Base-by-base conservation (phyloP, 164 flowering plant genomes). In the Aristolochia contorta region DNA sequence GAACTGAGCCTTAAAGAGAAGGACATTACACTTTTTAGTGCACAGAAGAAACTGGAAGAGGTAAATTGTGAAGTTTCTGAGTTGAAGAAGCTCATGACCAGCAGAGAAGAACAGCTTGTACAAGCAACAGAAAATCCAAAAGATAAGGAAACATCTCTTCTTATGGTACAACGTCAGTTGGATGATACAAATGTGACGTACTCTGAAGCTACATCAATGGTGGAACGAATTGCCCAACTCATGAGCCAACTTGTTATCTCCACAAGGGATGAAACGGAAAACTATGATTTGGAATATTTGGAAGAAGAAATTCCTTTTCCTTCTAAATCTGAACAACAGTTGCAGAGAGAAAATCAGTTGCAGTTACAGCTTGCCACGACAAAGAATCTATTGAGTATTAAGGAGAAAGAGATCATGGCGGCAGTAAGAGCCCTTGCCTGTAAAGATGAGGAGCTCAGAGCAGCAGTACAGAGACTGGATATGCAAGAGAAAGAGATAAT, bases 391-490 rank as follows among this genome's bases (percentile, higher is more conserved):
- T 74, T 89, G 60, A 84, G 78, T 75, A 41, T 33, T 20, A 87
- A 75, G 64, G 96, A 92, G 70, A 78, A 75, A 79, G 89, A 89
- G 69, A 67, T 82, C 55, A 64, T 89, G 23, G 78, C 79, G 52
- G 76, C 80, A 41, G 77, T 78, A 68, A 80, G 84, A 73, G 81
- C 77, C 67, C 79, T 92, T 8, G 64, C 78, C 13, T 48, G 84
- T 30, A 89, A 89, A 75, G 88, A 82, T 3, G 85, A 77, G 73
- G 95, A 87, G 79, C 79, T 81, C 25, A 77, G 82, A 58, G 61
- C 72, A 25, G 69, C 77, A 43, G 72, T 73, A 12, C 61, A 45
- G 46, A 80, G 73, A 72, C 62, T 83, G 60, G 80, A 84, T 33
- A 77, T 48, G 6, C 79, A 57, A 60, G 93, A 87, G 59, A 65